Base-by-base conservation (phyloP, 73 alveolate genomes). In the Blepharisma stoltei region DNA sequence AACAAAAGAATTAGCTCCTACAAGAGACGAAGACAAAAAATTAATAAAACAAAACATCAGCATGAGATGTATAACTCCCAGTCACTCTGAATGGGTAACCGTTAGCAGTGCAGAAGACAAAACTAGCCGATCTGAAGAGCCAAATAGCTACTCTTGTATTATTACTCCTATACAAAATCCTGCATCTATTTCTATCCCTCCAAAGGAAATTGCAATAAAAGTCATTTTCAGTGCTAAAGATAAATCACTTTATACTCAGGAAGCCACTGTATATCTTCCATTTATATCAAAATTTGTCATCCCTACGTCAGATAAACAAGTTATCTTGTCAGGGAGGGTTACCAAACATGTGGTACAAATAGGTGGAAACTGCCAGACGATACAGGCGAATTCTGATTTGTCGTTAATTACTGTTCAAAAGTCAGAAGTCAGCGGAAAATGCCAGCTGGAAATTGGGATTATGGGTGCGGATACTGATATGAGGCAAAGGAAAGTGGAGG, bases 91-190 rank as follows among this genome's bases (percentile, higher is more conserved):
- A 6, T 78, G 60, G 20, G 50, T 82, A n/a, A 32, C 43, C 9
- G 70, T 83, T 41, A 82, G 77, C 14, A 60, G 82, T 23, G 84
- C 77, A 7, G 49, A 52, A 9, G 86, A 83, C 6, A 9, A 45
- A 6, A 49, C 73, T 0, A 11, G 55, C 25, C 27, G 54, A 23
- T 80, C 70, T 3, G 77, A 78, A 48, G 86, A 78, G 46, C 70
- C 68, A 1, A 76, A 80, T 37, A 84, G 88, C 7, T 82, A 55
- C 43, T 68, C 44, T 46, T 82, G 90, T 43, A n/a, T 65, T 18
- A 20, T 82, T 9, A 65, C 71, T n/a, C 82, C 66, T 21, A 46
- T 25, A 0, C 21, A 54, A 7, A 79, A 75, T 38, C 73, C 49
- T 8, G 20, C 21, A 32, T 14, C 48, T 25, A 77, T 32, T 5